Percentiles rank a stretch among this genome's conserved stretches.
phyloP scores from a whole-genome alignment of 805 yeast species.

The Jamesozyma spencerorum region DNA sequence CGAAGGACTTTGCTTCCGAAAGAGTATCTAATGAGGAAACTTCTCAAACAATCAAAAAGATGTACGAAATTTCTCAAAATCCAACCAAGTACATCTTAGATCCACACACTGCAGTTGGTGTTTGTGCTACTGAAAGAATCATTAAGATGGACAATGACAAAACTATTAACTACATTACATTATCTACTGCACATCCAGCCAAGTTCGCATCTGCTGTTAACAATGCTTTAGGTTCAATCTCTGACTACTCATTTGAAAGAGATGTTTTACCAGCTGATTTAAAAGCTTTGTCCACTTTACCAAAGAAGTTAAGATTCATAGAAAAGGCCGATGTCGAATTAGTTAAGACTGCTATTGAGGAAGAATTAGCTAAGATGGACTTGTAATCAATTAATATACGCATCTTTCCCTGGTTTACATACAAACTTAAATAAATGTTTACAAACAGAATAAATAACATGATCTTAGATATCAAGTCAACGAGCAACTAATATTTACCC shows the following conservation, averaged over 20 bases:
- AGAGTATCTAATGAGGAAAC: constrained; percentile 75
- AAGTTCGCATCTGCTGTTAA: constrained; percentile 95
- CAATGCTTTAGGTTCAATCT: constrained; percentile 54
- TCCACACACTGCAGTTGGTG: constrained; percentile 96
- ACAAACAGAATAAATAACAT: too few species aligned
- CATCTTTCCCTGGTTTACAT: too few species aligned
- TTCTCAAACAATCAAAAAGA: constrained; percentile 60
- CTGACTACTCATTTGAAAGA: constrained; percentile 74
- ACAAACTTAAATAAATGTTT: too few species aligned
- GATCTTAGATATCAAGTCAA: too few species aligned
- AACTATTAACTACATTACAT: constrained; percentile 50
- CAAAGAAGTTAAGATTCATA: constrained; percentile 64
- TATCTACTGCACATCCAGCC: constrained; percentile 98
- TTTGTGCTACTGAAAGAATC: constrained; percentile 61
- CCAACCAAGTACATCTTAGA: constrained; percentile 71
- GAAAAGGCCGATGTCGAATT: constrained; percentile 64
- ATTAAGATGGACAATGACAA: constrained; percentile 39
- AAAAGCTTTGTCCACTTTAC: constrained; percentile 56
- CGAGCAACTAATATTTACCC: too few species aligned
- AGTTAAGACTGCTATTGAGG: constrained; percentile 67
- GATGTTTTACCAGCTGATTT: constrained; percentile 87
- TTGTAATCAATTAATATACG: too few species aligned
- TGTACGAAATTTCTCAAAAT: constrained; percentile 48
- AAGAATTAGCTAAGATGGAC: constrained; percentile 51
- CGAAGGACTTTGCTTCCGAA: constrained; percentile 62